Base-by-base conservation (phyloP, 192 early-diverging fungal species). In the Entomortierella parvispora region DNA sequence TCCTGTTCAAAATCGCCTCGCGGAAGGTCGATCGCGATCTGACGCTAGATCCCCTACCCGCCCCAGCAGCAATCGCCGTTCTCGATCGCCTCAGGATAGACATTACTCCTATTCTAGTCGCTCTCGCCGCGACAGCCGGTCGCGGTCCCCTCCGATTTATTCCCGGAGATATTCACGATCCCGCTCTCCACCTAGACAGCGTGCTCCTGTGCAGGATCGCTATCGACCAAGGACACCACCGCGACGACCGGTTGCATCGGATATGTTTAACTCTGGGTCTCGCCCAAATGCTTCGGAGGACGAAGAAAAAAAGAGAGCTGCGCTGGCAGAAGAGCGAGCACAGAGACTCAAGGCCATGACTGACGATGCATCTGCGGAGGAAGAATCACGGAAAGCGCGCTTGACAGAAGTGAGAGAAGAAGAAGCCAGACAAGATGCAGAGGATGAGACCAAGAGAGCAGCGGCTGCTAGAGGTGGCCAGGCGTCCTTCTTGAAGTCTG, bases 281-380 rank as follows among this genome's bases (percentile, higher is more conserved):
- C n/a, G 33, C 42, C 34, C 57, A 29, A 53, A 43, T 37, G 58
- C 62, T 28, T 51, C 62, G 20, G 69, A 71, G 9, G 40, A 62
- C 22, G 48, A 7, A 18, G 65, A 44, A 15, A 45, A 56, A n/a
- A 28, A 37, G 3, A 51, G 69, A 28, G 60, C 69, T 42, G 52
- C 54, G 12, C 32, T 63, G 22, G 64, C 37, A 29, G 58, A 63
- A 29, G 71, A 76, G 45, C 31, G 60, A 7, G 63, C 62, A 11
- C 48, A 61, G 54, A 71, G 57, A 23, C 33, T 86, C 40, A 63
- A 61, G 48, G 84, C 71, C 7, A 85, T 85, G 84, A 42, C 75
- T n/a, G 65, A 66, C 1, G 62, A 85, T 80, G 84, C 84, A 1
- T 34, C 50, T 10, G 69, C 68, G 15, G 66, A 78, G 23, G 81